Evolutionary conservation across 768 basidiomycete species (phyloP), one percentile per base, ranked within the genome.

Genomic region (Saitozyma sp.): DNA sequence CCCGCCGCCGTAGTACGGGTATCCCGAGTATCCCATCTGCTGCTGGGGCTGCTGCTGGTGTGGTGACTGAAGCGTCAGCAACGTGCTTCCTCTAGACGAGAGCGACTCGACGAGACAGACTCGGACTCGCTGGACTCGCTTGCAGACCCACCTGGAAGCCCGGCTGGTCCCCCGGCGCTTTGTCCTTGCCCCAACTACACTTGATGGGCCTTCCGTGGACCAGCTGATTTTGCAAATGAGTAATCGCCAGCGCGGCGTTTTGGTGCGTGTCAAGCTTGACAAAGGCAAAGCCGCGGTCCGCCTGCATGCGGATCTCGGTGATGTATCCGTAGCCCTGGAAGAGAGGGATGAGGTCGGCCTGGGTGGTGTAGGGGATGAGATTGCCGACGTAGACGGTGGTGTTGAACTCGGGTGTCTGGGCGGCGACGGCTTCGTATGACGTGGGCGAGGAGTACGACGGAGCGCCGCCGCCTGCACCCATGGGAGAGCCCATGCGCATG

Each of bases 251-350:
- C 8, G 96, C 95, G 58, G 95, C 95, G 78, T 97, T 93, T 78
- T 98, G 93, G 79, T 98, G 95, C 56, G 92, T 92, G 81, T 99
- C 96, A 60, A 98, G 85, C 82, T 98, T 98, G 78, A 99, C 93
- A 76, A 98, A 98, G 2, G 96, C 95, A 79, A 98, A 99, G 50
- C 95, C 95, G 66, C 95, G 89, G 83, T 98, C 95, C 64, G 96
- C 88, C 81, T 98, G 96, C 92, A 99, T 95, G 63, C 96, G 89
- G 80, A 98, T 94, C 82, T 99, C 96, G 68, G 92, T 93, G 52
- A 98, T 88, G 81, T 98, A 98, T 56, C 95, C 95, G 79, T 96
- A 98, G 59, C 92, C 92, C 59, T 79, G 78, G 87, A 98, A 98
- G 63, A 98, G 83, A 11, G 95, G 95, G 74, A 97, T 93, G 62